Evolutionary conservation across 768 basidiomycete genomes (phyloP), one percentile per base, ranked within the genome.

Genomic region (Lactarius hatsudake): DNA sequence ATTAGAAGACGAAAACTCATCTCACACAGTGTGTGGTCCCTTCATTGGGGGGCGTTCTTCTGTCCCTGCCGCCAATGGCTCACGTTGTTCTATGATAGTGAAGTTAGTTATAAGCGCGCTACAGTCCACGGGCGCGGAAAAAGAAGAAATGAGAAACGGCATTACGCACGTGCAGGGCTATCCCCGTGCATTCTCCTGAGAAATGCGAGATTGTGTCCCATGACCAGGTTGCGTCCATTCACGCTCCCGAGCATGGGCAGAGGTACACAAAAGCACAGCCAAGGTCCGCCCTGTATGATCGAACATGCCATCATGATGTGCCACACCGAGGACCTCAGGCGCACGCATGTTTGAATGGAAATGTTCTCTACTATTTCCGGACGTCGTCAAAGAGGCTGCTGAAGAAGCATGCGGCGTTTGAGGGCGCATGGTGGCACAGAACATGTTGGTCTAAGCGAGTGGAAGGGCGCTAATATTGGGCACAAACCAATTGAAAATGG

Each of bases 361-460:
- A 66, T 20, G 15, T 32, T 30, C n/a, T 38, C 32, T 58, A 34
- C 55, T 48, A 62, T 62, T 26, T 28, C 28, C 8, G 55, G 55
- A 36, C 12, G 18, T 5, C 7, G 26, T 62, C 20, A 58, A 63
- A 38, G 38, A 54, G n/a, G 56, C 6, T 63, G 56, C 20, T 32
- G 34, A 18, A 26, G 34, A 42, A 40, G 63, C 13, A 23, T 57
- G 67, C 67, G 67, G 67, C 42, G 67, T 68, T 68, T 67, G 66
- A 68, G 59, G 55, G 67, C 43, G 34, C 32, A 36, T 53, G 62
- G 40, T 30, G 40, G 51, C 34, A 40, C 13, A 45, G 40, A 51
- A 45, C 40, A 43, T 56, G 23, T 40, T 62, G 36, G 45, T 57
- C 61, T 56, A 63, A 67, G 62, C 48, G 61, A 42, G 23, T 43